Evolutionary conservation across 805 yeast species (phyloP).

Genomic region (Sugiyamaella marilandica): DNA sequence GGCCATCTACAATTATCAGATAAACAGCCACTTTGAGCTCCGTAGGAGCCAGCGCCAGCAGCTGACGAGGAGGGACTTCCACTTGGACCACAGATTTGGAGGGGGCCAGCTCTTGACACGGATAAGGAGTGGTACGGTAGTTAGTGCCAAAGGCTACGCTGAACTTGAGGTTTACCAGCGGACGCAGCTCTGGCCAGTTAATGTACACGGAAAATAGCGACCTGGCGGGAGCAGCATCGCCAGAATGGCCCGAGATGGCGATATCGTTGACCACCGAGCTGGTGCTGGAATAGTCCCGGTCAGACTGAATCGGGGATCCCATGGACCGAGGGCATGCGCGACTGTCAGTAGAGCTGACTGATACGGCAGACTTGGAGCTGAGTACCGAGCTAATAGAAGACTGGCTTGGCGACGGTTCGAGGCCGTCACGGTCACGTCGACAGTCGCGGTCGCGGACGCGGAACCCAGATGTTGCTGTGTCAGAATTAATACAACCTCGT

Average conservation of each 20-base stretch:
- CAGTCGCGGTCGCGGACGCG: no score
- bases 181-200: conserved; percentile 46
- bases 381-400: neutral
- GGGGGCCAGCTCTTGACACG: conserved; percentile 37
- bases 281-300: neutral
- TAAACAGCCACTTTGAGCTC: conserved; percentile 10
- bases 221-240: conserved; percentile 11
- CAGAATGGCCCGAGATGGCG: conserved; percentile 13
- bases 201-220: conserved; percentile 40
- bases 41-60: conserved; percentile 1
- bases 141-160: conserved; percentile 10
- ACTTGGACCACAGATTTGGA: conserved; percentile 12
- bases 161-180: conserved; percentile 6
- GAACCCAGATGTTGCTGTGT: no score
- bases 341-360: neutral
- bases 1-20: conserved; percentile 10
- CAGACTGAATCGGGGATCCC: neutral
- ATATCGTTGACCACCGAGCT: conserved; percentile 2
- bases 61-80: conserved; percentile 13
- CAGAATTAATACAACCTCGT: no score
- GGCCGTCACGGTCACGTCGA: no score
- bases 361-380: neutral
- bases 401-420: neutral
- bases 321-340: neutral
- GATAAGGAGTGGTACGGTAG: conserved; percentile 6